A percentile compares a stretch with the other conserved stretches of the same genome.
Conservation (phyloP, 345 rosid genomes). For the Murraya koenigii region DNA sequence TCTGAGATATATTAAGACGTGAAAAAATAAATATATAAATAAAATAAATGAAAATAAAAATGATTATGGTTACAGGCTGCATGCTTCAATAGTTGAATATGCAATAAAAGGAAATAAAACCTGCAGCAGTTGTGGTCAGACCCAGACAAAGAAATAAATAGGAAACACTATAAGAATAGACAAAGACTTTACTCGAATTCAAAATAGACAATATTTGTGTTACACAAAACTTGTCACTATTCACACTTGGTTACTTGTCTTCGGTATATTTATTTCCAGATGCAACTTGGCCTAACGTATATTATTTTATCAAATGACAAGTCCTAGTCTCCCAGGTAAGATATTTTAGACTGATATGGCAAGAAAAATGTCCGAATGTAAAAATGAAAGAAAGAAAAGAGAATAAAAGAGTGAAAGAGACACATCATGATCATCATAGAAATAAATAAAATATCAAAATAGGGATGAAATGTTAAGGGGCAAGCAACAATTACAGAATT, state of each 20-base stretch:
- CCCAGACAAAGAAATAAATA: background rate
- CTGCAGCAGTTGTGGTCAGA: background rate
- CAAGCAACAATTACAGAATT: background rate
- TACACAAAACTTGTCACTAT: background rate
- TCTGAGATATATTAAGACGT: background rate
- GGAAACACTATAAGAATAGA: background rate
- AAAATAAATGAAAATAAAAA: background rate
- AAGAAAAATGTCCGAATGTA: background rate
- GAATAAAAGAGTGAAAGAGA: background rate
- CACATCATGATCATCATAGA: background rate
- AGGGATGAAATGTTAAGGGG: background rate
- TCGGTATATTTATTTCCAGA: background rate
- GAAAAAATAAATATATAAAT: background rate
- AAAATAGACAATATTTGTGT: background rate
- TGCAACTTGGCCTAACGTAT: background rate
- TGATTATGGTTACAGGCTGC: too few species aligned
- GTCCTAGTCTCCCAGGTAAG: background rate
- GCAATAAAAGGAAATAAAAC: background rate
- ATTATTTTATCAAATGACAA: background rate
- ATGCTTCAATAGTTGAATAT: background rate
- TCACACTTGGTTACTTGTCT: background rate
- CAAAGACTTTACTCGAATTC: background rate
- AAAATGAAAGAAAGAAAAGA: too few species aligned
- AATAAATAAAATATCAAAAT: background rate
- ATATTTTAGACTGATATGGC: background rate